Base-by-base conservation (phyloP, 2,329 filamentous ascomycete species). In the Beauveria medogensis region DNA sequence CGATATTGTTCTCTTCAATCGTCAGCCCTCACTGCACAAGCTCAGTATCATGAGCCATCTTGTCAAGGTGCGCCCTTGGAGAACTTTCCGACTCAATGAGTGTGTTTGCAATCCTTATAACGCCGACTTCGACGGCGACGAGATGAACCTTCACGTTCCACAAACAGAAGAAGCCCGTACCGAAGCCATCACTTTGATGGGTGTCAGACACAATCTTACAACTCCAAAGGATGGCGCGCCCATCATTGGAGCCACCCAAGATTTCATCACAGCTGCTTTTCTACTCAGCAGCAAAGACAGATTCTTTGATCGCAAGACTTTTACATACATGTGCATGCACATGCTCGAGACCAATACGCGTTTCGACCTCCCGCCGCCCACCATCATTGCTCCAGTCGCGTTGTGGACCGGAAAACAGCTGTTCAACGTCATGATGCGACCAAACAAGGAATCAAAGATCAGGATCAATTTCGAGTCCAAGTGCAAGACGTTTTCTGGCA, bases 81-180 rank as follows among this genome's bases (percentile, higher is more conserved):
- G 92, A 73, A 99, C 94, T 0, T 97, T 99, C 72, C 88, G 94
- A 59, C 81, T 99, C 20, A 99, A 99, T 71, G 94, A 99, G 73
- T 99, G 94, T 83, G 94, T 96, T 1, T 99, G 94, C 75, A 92
- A 90, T 64, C 94, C 94, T 3, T 99, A 99, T 80, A 99, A 99
- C 68, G 94, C 94, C 60, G 94, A 99, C 83, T 99, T 99, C 67
- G 94, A 99, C 69, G 94, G 94, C 63, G 94, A 99, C 68, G 94
- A 99, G 74, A 99, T 99, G 94, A 99, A 99, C 68, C 77, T 99
- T 53, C 94, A 99, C 75, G 92, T 99, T 18, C 94, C 94, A 2
- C 94, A 99, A 72, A 97, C 94, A 0, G 94, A 99, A 76, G 94
- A 99, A 74, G 93, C 94, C 12, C 85, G 94, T 61, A 91, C 93